Conservation (phyloP, 164 flowering plant species). For the Nymphaea colorata region DNA sequence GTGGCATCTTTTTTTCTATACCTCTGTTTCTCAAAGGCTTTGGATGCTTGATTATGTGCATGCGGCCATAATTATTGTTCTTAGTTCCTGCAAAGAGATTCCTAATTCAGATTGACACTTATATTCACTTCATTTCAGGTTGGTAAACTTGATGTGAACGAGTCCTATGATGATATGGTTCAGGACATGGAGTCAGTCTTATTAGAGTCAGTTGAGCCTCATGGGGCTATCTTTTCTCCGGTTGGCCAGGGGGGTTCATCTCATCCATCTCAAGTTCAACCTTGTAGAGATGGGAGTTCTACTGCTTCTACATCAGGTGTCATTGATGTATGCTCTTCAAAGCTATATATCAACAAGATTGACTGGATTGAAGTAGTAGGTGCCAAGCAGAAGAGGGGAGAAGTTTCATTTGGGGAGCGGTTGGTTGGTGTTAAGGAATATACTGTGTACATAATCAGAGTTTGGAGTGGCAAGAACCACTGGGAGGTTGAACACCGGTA, state of each 20-base stretch:
- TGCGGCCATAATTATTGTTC: no score
- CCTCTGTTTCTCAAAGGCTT: not conserved
- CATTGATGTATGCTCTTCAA: slow-evolving; percentile 16
- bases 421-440: slow-evolving; percentile 93
- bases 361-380: slow-evolving; percentile 84
- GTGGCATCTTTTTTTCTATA: not conserved
- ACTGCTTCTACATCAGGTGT: slow-evolving; percentile 78
- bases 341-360: slow-evolving; percentile 28
- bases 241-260: slow-evolving; percentile 18
- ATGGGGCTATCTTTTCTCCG: slow-evolving; percentile 28
- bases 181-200: slow-evolving; percentile 93
- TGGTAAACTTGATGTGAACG: slow-evolving; percentile 24
- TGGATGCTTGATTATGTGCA: no score
- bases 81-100: not conserved
- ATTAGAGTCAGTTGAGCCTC: slow-evolving; percentile 55
- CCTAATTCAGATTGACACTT: not conserved
- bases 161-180: slow-evolving; percentile 68
- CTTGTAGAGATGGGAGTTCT: slow-evolving; percentile 72
- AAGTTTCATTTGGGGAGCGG: slow-evolving; percentile 84
- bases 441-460: slow-evolving; percentile 68
- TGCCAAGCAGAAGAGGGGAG: slow-evolving; percentile 77
- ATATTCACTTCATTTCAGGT: slow-evolving; percentile 27
- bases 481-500: slow-evolving; percentile 95
- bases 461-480: slow-evolving; percentile 58
- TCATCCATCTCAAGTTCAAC: slow-evolving; percentile 17